Conservation (phyloP, 495 filamentous ascomycete species). For the Lasiosphaeria miniovina region DNA sequence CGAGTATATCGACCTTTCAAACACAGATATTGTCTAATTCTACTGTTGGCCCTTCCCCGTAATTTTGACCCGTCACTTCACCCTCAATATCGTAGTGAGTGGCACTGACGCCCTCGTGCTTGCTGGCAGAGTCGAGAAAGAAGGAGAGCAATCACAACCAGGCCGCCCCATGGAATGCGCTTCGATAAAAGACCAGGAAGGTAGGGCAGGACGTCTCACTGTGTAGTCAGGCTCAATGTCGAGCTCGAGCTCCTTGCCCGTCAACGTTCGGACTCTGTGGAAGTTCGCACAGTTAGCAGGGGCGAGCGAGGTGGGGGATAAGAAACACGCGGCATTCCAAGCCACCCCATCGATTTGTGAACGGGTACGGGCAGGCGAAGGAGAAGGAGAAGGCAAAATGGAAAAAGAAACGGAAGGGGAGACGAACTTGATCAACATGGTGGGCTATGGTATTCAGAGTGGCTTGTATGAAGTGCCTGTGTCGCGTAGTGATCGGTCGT, state of each 20-base stretch:
- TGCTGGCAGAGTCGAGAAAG: too few species aligned
- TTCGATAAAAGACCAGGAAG: neutral
- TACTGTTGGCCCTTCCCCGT: neutral
- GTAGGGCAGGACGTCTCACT: slow-evolving; percentile 44
- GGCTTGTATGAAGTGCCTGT: neutral
- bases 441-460: neutral
- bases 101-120: too few species aligned
- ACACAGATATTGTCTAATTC: neutral
- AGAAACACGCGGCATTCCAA: neutral
- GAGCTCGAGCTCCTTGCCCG: slow-evolving; percentile 97
- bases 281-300: neutral
- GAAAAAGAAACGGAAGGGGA: neutral
- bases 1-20: neutral
- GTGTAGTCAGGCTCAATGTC: slow-evolving; percentile 92
- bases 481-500: neutral
- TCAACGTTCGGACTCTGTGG: slow-evolving; percentile 88
- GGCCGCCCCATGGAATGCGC: too few species aligned
- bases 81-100: too few species aligned
- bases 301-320: neutral
- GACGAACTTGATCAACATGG: slow-evolving; percentile 47
- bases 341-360: neutral
- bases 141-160: too few species aligned
- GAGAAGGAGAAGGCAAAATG: slow-evolving; percentile 7
- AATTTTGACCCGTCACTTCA: neutral
- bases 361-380: neutral